Percentiles rank a stretch among this genome's conserved stretches.
Conservation (phyloP, 2,329 filamentous ascomycete genomes). For the Thielaviopsis ethacetica region DNA sequence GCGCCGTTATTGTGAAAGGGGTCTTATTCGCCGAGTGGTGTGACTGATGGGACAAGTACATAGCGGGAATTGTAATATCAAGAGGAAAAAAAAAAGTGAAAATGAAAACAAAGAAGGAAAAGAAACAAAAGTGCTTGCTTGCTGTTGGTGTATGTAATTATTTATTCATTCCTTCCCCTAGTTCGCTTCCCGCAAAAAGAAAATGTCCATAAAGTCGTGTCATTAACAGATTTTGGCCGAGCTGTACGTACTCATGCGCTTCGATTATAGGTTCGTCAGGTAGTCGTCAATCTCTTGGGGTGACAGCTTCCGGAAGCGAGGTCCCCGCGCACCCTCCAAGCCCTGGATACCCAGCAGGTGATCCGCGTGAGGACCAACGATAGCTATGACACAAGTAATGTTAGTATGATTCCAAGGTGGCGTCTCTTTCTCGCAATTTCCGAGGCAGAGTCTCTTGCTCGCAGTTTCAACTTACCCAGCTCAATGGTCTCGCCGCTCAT, state of each 20-base stretch:
- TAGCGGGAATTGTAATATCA: background rate
- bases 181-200: background rate
- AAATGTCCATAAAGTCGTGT: conserved; percentile 12
- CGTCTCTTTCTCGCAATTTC: background rate
- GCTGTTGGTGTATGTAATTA: conserved; percentile 7
- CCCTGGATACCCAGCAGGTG: conserved; percentile 84
- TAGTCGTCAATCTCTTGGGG: conserved; percentile 99
- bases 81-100: background rate
- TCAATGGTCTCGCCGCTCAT: conserved; percentile 99
- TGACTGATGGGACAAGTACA: too few relatives aligned
- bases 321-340: conserved; percentile 68
- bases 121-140: background rate
- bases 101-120: background rate
- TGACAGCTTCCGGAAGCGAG: conserved; percentile 83
- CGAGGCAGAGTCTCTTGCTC: background rate
- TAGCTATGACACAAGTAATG: conserved; percentile 39
- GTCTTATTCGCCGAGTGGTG: too few relatives aligned
- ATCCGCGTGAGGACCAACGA: conserved; percentile 86
- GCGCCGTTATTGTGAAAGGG: too few relatives aligned
- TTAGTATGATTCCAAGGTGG: conserved; percentile 15
- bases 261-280: conserved; percentile 78
- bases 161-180: conserved; percentile 9
- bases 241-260: conserved; percentile 1
- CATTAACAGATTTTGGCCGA: conserved; percentile 10
- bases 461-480: conserved; percentile 49